Evolutionary conservation across 768 basidiomycete species (phyloP), one percentile per base, ranked within the genome.

Genomic region (Hortiboletus campestris): DNA sequence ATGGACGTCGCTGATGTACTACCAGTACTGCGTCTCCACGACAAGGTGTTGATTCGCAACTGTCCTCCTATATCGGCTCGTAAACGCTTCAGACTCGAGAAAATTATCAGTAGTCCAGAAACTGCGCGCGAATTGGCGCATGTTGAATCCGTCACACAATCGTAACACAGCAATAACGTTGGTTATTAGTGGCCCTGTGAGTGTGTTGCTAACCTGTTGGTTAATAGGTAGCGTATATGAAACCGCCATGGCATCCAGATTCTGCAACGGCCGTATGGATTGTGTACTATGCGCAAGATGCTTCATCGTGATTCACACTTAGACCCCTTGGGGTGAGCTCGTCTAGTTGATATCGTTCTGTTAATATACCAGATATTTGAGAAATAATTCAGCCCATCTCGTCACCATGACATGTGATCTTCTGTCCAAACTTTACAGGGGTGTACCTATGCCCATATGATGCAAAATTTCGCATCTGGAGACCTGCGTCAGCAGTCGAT

Each of bases 41-140:
- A 93, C 70, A 71, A 81, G 38, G 89, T 92, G 35, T 71, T 82
- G 55, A 92, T 93, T 69, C 86, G 86, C 55, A 89, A 92, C 64
- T 92, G 89, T 69, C 86, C 85, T 40, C 89, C 89, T 22, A 75
- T 89, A 63, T 93, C 91, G 31, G 88, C 87, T 22, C 76, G 81
- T 60, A 93, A 93, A 72, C 79, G 86, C 31, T 93, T 92, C 76
- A 82, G 73, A 47, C 74, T 93, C 46, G 84, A 91, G 65, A 79
- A 74, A 50, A 67, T 93, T 34, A 63, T 91, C 40, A 78, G 75
- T 61, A 91, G 89, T 63, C 89, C 89, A 8, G 83, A 85, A 65
- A 76, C 76, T 16, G 84, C 85, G 69, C 81, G 80, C 48, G 80
- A 82, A 53, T 55, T 75, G 38, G 67, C 59, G 6, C 68, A 68